Base-by-base conservation (phyloP, 2,329 filamentous ascomycete species). In the Microthyrium microscopicum region DNA sequence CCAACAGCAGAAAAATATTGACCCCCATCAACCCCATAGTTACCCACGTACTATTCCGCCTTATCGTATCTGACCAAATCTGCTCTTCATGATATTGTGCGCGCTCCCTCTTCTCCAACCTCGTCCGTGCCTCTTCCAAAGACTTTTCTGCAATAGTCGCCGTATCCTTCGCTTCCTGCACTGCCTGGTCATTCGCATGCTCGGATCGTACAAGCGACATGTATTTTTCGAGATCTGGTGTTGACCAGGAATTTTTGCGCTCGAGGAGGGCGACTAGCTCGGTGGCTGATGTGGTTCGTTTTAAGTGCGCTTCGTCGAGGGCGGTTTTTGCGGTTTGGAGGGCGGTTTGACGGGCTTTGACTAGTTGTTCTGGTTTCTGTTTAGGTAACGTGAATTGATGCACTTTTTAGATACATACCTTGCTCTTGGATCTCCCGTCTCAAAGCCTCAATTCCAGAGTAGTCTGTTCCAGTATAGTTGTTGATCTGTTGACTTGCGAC, bases 11-110 rank as follows among this genome's bases (percentile, higher is more conserved):
- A 40, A 95, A 53, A 20, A 95, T 80, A 51, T 98, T 98, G 48
- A 95, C 71, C 17, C 87, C 87, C 89, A 98, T 98, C 40, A 98
- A 61, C 1, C 87, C 89, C 74, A 91, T 95, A 0, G 89, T 98
- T 22, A 91, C 87, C 89, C 89, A 98, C 0, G 89, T 98, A 52
- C 80, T 89, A 65, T 93, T 93, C 42, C 89, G 68, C 22, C 89
- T 69, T 51, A 98, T 98, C 46, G 92, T 87, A 53, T 98, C 89
- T 50, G 82, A 92, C 89, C 89, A 98, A 36, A 98, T 91, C 60
- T 98, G 89, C 61, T 98, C 89, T 58, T 98, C 89, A 54, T 98
- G 89, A 56, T 98, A 98, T 39, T 91, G 73, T 40, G 79, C 79
- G 33, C 94, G 62, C 45, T 95, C 94, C 32, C 77, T 74, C 40